These are phyloP conservation scores for Aaosphaeria arxii DNA, from an alignment of 2,329 filamentous ascomycete species.

Conservation along the genomic window DNA sequence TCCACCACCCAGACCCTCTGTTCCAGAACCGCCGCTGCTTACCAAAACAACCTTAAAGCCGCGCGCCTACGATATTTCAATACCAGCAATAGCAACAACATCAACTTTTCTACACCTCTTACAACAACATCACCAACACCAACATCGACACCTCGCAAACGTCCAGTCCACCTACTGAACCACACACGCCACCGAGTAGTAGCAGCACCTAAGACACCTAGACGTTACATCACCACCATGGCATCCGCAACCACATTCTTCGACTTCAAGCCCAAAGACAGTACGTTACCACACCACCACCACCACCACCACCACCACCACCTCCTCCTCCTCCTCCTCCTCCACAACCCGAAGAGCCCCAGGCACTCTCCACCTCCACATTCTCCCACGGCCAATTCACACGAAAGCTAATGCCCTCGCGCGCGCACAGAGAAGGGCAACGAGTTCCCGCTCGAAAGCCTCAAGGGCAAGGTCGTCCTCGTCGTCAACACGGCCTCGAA, in stretches of 20 bases:
- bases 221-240: slow-evolving; percentile 48
- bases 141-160: too few relatives aligned
- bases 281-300: slow-evolving; percentile 49
- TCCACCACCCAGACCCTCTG: too few relatives aligned
- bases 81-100: too few relatives aligned
- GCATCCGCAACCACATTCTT: slow-evolving; percentile 70
- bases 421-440: slow-evolving; percentile 65
- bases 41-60: too few relatives aligned
- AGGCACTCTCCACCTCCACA: slow-evolving; percentile 4
- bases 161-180: too few relatives aligned
- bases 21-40: too few relatives aligned
- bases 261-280: slow-evolving; percentile 81
- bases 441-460: slow-evolving; percentile 65
- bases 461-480: slow-evolving; percentile 90
- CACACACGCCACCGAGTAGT: too few relatives aligned
- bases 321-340: slow-evolving; percentile 1
- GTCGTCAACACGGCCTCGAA: slow-evolving; percentile 98
- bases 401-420: slow-evolving; percentile 7
- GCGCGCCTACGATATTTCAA: too few relatives aligned
- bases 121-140: too few relatives aligned
- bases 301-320: background rate
- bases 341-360: background rate
- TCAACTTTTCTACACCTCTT: too few relatives aligned
- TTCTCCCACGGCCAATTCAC: slow-evolving; percentile 1
- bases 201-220: background rate